Base-by-base conservation (phyloP, 2,329 filamentous ascomycete genomes). In the Westerdykella aurantiaca region DNA sequence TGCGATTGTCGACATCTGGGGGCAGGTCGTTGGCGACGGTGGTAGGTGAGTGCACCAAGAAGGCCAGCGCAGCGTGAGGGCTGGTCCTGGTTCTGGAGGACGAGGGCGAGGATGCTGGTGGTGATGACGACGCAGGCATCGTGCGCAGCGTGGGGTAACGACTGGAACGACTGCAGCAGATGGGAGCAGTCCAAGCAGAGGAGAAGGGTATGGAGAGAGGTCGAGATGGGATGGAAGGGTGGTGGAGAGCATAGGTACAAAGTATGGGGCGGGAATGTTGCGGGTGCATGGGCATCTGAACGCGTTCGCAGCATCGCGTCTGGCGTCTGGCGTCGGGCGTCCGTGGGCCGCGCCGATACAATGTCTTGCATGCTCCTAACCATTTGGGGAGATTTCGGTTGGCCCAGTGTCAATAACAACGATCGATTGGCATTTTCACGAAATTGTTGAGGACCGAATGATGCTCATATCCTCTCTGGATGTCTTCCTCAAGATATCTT, bases 241-340 rank as follows among this genome's bases (percentile, higher is more conserved):
- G 56, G 57, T 54, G 57, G 33, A n/a, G n/a, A n/a, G n/a, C n/a
- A n/a, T n/a, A n/a, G n/a, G n/a, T n/a, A n/a, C n/a, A n/a, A n/a
- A n/a, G n/a, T n/a, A n/a, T n/a, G n/a, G n/a, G n/a, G n/a, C 7
- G 58, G 60, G 50, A 60, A 45, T 47, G 47, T 47, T 49, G 47
- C 38, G 42, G 34, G 34, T 31, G 33, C 12, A 14, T 17, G 22
- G 12, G 31, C 18, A 21, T 6, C 18, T 21, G 18, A 37, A 39
- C 49, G 48, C 48, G 46, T 47, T 43, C 34, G 22, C 16, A 88
- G 78, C 63, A 95, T 76, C 72, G 95, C 95, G 69, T 96, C 90
- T 65, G 95, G 86, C 33, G 33, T 38, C 22, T 21, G 37, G 37
- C 35, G 33, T 38, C 22, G 4, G 37, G 37, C 35, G 35, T 33